Base-by-base conservation (phyloP, 257 asterid genomes). In the Ligustrum vulgare region DNA sequence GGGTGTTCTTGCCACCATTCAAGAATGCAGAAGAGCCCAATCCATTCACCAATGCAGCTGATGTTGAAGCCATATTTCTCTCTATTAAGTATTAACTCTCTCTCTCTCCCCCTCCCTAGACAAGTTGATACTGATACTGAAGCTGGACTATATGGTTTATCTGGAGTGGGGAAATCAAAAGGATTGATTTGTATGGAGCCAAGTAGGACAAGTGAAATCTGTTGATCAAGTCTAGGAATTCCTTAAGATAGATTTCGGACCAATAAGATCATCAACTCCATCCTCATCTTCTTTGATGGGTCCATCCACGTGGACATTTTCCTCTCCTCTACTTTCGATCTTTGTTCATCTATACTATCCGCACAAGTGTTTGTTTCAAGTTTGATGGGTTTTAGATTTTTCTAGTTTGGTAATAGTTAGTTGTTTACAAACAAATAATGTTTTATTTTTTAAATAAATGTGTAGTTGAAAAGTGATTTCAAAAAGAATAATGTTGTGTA, bases 11-110 rank as follows among this genome's bases (percentile, higher is more conserved):
- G 71, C 90, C 89, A 71, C 98, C 97, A 45, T 85, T 82, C 84
- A 93, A 82, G 93, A 95, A 95, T 69, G 90, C 75, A 69, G 67
- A 60, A 60, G 96, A 88, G 73, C 96, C 88, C 76, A 88, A 71
- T 60, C 98, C 98, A 74, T 87, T 92, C 0, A 91, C 78, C 78
- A 95, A 79, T 32, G 99, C 94, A 77, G 98, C 94, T 54, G 99
- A 95, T 69, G 98, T 89, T 15, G 98, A 87, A 72, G 98, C 96
- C 99, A 95, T 95, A 9, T 36, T 16, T 70, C 5, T 32, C 33
- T 60, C 0, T 58, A 0, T 23, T 23, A 15, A 15, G 34, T 60
- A n/a, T n/a, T n/a, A n/a, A n/a, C 6, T 23, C 16, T 8, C 16
- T 56, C 34, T 28, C 31, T 28, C 31, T 28, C 31, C 1, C 31